A percentile compares a stretch with the other conserved stretches of the same genome.
These are phyloP conservation scores for Cylindrotheca closterium DNA, from an alignment of 108 stramenopile species.

Conservation along the genomic window DNA sequence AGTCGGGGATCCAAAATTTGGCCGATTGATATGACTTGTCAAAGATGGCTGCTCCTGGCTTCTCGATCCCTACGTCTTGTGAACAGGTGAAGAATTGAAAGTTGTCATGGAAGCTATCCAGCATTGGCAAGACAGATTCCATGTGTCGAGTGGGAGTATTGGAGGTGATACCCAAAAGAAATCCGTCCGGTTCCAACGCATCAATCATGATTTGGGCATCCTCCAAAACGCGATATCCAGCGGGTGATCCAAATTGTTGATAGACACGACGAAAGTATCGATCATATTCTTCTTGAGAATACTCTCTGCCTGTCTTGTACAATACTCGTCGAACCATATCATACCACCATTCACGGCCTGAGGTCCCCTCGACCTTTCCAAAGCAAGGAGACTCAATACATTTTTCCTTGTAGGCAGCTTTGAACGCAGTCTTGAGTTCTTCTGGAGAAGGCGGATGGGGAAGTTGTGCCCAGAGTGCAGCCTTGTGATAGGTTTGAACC, in stretches of 20 bases:
- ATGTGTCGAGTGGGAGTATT: conserved; percentile 21
- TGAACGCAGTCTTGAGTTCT: conserved; percentile 6
- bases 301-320: neutral
- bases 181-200: neutral
- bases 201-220: conserved; percentile 7
- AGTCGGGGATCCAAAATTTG: conserved; percentile 2
- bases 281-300: conserved; percentile 14
- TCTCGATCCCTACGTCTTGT: conserved; percentile 7
- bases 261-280: conserved; percentile 20
- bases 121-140: conserved; percentile 21
- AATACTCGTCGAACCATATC: conserved; percentile 5
- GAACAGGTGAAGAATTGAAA: conserved; percentile 21
- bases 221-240: conserved; percentile 14
- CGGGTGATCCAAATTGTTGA: conserved; percentile 17
- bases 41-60: conserved; percentile 5
- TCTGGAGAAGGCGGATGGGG: neutral
- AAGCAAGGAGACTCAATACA: conserved; percentile 17
- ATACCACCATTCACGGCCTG: conserved; percentile 16
- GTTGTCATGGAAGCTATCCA: conserved; percentile 7
- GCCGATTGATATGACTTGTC: conserved; percentile 1
- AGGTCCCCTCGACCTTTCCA: conserved; percentile 1
- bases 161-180: conserved; percentile 18
- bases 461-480: conserved; percentile 10
- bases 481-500: conserved; percentile 10
- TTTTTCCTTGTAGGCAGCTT: neutral